Percentiles rank a stretch among this genome's conserved stretches.
phyloP scores from a whole-genome alignment of 352 stramenopile species.

The Phytopythium ostracodes region DNA sequence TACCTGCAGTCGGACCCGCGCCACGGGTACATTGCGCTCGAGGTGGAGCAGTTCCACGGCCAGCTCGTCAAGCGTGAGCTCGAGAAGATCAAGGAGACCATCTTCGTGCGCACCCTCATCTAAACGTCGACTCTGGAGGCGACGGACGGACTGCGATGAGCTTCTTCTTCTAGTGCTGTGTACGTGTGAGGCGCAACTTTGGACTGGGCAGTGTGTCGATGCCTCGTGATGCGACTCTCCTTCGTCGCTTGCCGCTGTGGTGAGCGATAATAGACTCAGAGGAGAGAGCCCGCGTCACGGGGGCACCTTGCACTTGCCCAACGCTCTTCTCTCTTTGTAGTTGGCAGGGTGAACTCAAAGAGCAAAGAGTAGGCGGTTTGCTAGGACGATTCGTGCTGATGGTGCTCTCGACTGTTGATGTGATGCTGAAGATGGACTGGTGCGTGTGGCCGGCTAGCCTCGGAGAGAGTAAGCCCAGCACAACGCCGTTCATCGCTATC shows the following conservation, averaged over 20 bases:
- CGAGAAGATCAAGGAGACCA: constrained; percentile 84
- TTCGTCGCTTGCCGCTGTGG: background rate
- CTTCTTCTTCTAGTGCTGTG: background rate
- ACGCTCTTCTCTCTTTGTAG: constrained; percentile 3
- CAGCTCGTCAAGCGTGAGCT: constrained; percentile 79
- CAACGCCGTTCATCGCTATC: background rate
- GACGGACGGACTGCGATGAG: background rate
- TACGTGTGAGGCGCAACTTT: background rate
- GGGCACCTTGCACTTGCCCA: background rate
- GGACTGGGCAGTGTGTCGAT: background rate
- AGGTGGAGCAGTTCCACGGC: constrained; percentile 79
- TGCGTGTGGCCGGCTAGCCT: background rate
- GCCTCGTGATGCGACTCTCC: background rate
- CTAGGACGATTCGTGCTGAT: background rate
- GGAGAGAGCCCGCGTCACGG: background rate
- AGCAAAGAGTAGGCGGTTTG: constrained; percentile 1
- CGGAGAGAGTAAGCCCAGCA: background rate
- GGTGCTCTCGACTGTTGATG: background rate
- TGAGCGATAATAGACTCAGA: background rate
- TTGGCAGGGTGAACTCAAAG: background rate
- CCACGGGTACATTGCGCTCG: constrained; percentile 80
- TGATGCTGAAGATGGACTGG: background rate
- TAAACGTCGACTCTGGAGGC: constrained; percentile 22
- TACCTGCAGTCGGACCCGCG: constrained; percentile 79
- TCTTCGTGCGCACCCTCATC: constrained; percentile 75